Evolutionary conservation across 2,329 filamentous ascomycete genomes (phyloP).

Genomic region (Claviceps fusiformis): DNA sequence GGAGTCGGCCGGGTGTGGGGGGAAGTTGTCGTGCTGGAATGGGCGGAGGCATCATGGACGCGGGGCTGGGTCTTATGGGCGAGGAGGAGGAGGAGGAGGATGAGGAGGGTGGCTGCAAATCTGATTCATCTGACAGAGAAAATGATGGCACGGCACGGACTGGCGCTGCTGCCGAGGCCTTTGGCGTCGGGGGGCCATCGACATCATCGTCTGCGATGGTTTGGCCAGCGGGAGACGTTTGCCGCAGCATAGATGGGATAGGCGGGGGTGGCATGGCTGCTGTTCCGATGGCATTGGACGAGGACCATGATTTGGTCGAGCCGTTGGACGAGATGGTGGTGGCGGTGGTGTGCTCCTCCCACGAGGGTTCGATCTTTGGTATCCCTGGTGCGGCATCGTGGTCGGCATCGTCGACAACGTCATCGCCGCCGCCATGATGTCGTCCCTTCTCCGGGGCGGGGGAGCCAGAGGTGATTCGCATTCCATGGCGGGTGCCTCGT

Average conservation of each 20-base stretch:
- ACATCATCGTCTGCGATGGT: constrained; percentile 15
- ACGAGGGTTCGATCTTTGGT: background rate
- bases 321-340: background rate
- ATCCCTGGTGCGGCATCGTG: constrained; percentile 2
- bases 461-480: constrained; percentile 3
- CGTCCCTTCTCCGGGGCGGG: background rate
- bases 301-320: background rate
- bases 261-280: constrained; percentile 25
- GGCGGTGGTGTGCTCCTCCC: background rate
- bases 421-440: background rate
- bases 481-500: constrained; percentile 1
- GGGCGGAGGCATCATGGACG: constrained; percentile 14
- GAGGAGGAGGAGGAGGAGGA: background rate
- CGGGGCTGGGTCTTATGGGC: constrained; percentile 1
- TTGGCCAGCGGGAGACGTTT: background rate
- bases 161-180: constrained; percentile 21
- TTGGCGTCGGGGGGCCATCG: constrained; percentile 37
- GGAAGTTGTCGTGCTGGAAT: constrained; percentile 16
- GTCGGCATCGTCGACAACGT: background rate
- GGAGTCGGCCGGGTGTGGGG: constrained; percentile 16
- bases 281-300: constrained; percentile 13
- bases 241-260: constrained; percentile 17
- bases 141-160: constrained; percentile 29
- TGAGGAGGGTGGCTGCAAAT: constrained; percentile 3
- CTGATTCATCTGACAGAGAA: constrained; percentile 20